These are phyloP conservation scores for Paraconiothyrium brasiliense DNA, from an alignment of 2,329 filamentous ascomycete genomes.

Conservation along the genomic window DNA sequence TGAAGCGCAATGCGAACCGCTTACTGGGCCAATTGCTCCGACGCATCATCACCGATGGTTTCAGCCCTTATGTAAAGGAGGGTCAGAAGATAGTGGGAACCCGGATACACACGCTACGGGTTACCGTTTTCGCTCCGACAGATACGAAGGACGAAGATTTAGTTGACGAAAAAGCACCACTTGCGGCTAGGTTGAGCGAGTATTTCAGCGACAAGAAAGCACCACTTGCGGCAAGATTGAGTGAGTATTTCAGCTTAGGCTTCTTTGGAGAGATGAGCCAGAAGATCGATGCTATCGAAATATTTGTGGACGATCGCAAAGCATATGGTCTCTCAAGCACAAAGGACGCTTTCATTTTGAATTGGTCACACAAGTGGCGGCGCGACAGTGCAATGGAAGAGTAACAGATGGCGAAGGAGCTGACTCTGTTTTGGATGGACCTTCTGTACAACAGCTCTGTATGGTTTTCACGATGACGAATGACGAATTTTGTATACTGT, in stretches of 20 bases:
- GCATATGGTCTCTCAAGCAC: conserved; percentile 6
- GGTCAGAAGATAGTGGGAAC: background rate
- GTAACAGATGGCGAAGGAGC: background rate
- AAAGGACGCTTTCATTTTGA: conserved; percentile 1
- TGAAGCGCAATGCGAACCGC: conserved; percentile 9
- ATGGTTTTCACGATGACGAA: background rate
- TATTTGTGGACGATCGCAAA: conserved; percentile 11
- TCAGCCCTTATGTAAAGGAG: conserved; percentile 12
- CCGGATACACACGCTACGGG: conserved; percentile 2
- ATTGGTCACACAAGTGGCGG: conserved; percentile 12
- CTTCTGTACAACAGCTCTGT: background rate
- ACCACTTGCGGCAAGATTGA: conserved; percentile 6
- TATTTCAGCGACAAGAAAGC: conserved; percentile 3
- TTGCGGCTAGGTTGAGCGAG: conserved; percentile 3
- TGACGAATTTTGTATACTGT: background rate
- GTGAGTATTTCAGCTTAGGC: conserved; percentile 3
- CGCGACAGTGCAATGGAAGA: conserved; percentile 9
- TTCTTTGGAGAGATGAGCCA: conserved; percentile 6
- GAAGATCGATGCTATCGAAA: conserved; percentile 8
- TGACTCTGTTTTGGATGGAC: background rate
- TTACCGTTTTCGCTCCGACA: conserved; percentile 7
- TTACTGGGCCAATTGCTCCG: conserved; percentile 5
- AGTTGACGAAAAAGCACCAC: conserved; percentile 12
- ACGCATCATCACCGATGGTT: conserved; percentile 11
- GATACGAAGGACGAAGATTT: background rate